Evolutionary conservation across 768 basidiomycete genomes (phyloP).

Genomic region (Hericium alpestre): DNA sequence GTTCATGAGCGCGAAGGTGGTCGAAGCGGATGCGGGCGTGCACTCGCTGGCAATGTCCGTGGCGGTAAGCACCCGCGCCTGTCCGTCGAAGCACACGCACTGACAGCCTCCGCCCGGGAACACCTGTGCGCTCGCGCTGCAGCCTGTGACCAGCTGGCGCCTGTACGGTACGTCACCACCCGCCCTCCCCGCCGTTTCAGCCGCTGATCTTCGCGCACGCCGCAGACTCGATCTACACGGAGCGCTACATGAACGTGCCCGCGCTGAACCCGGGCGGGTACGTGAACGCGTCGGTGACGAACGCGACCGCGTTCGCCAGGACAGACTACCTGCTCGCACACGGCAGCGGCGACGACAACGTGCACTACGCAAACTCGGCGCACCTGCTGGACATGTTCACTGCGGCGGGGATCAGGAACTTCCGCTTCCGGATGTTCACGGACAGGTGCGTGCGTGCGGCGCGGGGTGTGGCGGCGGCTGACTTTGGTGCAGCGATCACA

Average conservation of each 20-base stretch:
- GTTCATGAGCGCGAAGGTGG: slow-evolving; percentile 88
- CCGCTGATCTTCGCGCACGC: neutral
- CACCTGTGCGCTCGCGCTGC: neutral
- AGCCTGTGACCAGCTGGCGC: slow-evolving; percentile 85
- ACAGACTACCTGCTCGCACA: slow-evolving; percentile 80
- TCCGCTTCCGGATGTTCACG: slow-evolving; percentile 92
- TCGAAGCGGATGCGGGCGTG: slow-evolving; percentile 82
- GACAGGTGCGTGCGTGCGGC: slow-evolving; percentile 57
- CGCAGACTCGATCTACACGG: slow-evolving; percentile 89
- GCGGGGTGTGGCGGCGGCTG: neutral
- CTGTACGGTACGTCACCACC: slow-evolving; percentile 48
- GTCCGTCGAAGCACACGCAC: neutral
- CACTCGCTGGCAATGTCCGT: slow-evolving; percentile 88
- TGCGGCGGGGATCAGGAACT: slow-evolving; percentile 54
- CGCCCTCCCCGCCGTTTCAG: neutral
- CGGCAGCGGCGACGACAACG: slow-evolving; percentile 94
- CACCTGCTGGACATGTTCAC: slow-evolving; percentile 92
- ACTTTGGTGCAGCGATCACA: slow-evolving; percentile 56
- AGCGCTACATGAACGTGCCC: slow-evolving; percentile 91
- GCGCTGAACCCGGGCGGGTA: slow-evolving; percentile 77
- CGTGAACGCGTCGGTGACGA: slow-evolving; percentile 75
- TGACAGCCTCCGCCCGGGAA: neutral
- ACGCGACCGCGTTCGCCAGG: slow-evolving; percentile 77
- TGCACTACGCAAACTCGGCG: slow-evolving; percentile 88
- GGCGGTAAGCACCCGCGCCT: slow-evolving; percentile 46